phyloP scores from a whole-genome alignment of 768 basidiomycete genomes.

The Fomitopsis pulvina region DNA sequence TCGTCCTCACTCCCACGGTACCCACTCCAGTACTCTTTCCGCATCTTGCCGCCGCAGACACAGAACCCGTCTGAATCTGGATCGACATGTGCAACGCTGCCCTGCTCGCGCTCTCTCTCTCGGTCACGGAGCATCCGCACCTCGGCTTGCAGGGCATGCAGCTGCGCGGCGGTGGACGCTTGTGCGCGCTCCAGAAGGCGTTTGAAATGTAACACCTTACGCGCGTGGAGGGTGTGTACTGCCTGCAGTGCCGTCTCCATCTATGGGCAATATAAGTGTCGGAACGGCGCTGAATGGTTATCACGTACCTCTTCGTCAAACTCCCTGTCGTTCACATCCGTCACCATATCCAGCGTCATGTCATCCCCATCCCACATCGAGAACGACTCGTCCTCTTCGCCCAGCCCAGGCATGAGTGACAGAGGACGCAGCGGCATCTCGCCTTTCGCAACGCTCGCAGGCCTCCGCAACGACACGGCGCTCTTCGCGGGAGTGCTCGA shows the following conservation, averaged over 20 bases:
- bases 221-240: slow-evolving; percentile 35
- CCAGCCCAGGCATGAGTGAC: slow-evolving; percentile 7
- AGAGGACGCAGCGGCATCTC: slow-evolving; percentile 1
- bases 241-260: slow-evolving; percentile 37
- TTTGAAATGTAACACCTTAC: slow-evolving; percentile 67
- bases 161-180: slow-evolving; percentile 69
- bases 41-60: slow-evolving; percentile 54
- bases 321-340: slow-evolving; percentile 61
- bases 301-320: slow-evolving; percentile 64
- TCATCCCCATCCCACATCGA: slow-evolving; percentile 47
- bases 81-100: slow-evolving; percentile 9
- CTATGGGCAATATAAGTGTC: slow-evolving; percentile 25
- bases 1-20: slow-evolving; percentile 47
- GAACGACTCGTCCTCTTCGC: slow-evolving; percentile 20
- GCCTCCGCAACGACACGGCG: not conserved
- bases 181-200: slow-evolving; percentile 78
- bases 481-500: slow-evolving; percentile 12
- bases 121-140: slow-evolving; percentile 55
- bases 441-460: not conserved
- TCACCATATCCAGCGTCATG: slow-evolving; percentile 69
- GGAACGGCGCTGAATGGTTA: not conserved
- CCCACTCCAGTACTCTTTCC: slow-evolving; percentile 68
- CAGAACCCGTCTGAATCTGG: slow-evolving; percentile 28
- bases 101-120: slow-evolving; percentile 23
- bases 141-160: slow-evolving; percentile 83